Percentiles rank a stretch among this genome's conserved stretches.
phyloP scores from a whole-genome alignment of 2,329 filamentous ascomycete genomes.

The Trichoderma guizhouense region DNA sequence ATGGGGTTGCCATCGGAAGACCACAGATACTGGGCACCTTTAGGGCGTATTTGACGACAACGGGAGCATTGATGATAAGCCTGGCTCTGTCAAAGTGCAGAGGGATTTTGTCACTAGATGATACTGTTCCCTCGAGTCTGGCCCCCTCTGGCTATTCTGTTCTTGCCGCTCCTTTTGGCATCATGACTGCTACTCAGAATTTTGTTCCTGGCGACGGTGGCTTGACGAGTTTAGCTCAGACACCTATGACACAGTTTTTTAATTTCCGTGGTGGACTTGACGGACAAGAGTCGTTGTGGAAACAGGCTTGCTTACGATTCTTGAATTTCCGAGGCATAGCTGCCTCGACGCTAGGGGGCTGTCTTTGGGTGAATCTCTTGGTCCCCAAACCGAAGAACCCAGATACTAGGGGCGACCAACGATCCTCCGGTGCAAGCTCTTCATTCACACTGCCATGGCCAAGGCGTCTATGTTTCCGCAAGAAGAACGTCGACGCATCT shows the following conservation, averaged over 20 bases:
- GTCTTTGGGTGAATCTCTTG: slow-evolving; percentile 51
- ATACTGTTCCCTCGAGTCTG: slow-evolving; percentile 39
- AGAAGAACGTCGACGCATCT: slow-evolving; percentile 41
- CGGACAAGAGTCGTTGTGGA: slow-evolving; percentile 45
- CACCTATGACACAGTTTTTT: slow-evolving; percentile 51
- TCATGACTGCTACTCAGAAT: slow-evolving; percentile 31
- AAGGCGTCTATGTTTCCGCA: slow-evolving; percentile 51
- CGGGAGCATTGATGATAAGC: slow-evolving; percentile 50
- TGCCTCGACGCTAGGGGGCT: slow-evolving; percentile 40
- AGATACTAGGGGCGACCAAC: slow-evolving; percentile 42
- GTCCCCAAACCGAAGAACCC: slow-evolving; percentile 44
- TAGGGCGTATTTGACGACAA: slow-evolving; percentile 53
- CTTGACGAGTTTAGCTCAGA: slow-evolving; percentile 43
- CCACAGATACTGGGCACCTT: slow-evolving; percentile 46
- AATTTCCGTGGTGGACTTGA: slow-evolving; percentile 41
- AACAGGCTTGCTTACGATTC: slow-evolving; percentile 47
- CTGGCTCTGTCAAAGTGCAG: slow-evolving; percentile 47
- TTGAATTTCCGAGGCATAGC: slow-evolving; percentile 51
- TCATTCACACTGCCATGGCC: slow-evolving; percentile 52
- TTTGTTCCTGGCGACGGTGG: slow-evolving; percentile 22
- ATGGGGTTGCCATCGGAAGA: slow-evolving; percentile 21
- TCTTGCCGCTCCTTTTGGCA: slow-evolving; percentile 54
- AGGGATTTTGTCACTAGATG: slow-evolving; percentile 46
- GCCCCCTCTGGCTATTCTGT: slow-evolving; percentile 44
- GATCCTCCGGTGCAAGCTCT: slow-evolving; percentile 34